Evolutionary conservation across 805 yeast genomes (phyloP).

Genomic region (Suhomyces faveliae): DNA sequence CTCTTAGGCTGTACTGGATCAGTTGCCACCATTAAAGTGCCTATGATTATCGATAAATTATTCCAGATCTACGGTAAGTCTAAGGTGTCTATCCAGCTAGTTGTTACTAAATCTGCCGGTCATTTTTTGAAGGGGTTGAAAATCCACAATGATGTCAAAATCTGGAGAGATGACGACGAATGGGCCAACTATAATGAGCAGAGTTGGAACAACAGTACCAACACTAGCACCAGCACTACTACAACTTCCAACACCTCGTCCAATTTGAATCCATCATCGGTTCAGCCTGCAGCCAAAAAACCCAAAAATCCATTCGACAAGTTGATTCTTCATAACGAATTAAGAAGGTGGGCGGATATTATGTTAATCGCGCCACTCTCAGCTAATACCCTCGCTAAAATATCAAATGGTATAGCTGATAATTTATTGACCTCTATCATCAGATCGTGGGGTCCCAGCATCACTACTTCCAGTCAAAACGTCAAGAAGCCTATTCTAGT

Average conservation of each 20-base stretch:
- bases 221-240: conserved; percentile 7
- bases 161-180: conserved; percentile 94
- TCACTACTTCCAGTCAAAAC: conserved; percentile 11
- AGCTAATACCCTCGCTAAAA: conserved; percentile 45
- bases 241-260: conserved; percentile 2
- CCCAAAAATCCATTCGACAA: conserved; percentile 35
- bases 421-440: conserved; percentile 43
- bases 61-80: conserved; percentile 70
- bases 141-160: conserved; percentile 64
- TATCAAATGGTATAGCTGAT: conserved; percentile 45
- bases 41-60: conserved; percentile 81
- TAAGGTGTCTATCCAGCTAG: conserved; percentile 77
- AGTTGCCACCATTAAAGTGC: conserved; percentile 93
- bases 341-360: conserved; percentile 48
- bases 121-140: conserved; percentile 60
- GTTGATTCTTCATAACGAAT: conserved; percentile 42
- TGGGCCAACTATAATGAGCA: conserved; percentile 57
- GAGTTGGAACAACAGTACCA: conserved; percentile 18
- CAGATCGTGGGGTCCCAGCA: conserved; percentile 40
- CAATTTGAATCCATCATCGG: conserved; percentile 7
- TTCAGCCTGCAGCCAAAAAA: conserved; percentile 14
- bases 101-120: conserved; percentile 81
- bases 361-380: conserved; percentile 47
- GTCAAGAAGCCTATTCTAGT: conserved; percentile 42
- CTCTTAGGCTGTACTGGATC: conserved; percentile 93